These are phyloP conservation scores for Thuja plicata DNA, from an alignment of 83 land plant species.

Conservation along the genomic window DNA sequence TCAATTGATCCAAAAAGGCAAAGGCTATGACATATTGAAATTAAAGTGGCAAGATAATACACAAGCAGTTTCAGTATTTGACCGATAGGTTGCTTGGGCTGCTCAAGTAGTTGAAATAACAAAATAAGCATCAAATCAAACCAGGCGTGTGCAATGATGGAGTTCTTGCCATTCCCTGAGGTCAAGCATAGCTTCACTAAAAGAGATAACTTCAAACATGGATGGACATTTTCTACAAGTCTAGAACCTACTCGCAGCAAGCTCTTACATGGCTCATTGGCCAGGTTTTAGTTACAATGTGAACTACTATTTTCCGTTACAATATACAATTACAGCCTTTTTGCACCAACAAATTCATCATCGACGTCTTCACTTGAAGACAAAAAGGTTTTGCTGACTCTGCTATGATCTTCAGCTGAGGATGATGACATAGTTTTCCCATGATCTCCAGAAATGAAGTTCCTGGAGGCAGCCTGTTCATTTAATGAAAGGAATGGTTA, in stretches of 20 bases:
- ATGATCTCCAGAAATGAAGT: not conserved
- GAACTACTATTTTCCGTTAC: not conserved
- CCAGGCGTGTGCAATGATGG: too few species aligned
- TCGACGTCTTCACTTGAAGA: constrained; percentile 5
- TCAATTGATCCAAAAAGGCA: not conserved
- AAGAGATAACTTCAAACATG: not conserved
- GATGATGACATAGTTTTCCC: not conserved
- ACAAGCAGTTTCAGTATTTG: not conserved
- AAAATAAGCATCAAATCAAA: not conserved
- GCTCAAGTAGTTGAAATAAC: not conserved
- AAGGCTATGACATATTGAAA: not conserved
- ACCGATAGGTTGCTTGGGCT: not conserved
- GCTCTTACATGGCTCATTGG: not conserved
- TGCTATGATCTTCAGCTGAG: constrained; percentile 1
- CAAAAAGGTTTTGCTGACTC: not conserved
- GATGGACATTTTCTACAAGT: not conserved
- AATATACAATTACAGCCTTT: not conserved
- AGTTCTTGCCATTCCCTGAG: not conserved
- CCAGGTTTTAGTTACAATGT: not conserved
- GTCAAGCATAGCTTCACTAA: not conserved
- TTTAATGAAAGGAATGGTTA: not conserved
- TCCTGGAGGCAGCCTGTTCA: not conserved
- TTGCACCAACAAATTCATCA: constrained; percentile 12
- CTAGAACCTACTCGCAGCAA: not conserved
- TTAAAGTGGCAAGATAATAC: not conserved